phyloP scores from a whole-genome alignment of 2,329 filamentous ascomycete species.

The Fusarium gaditjirri region DNA sequence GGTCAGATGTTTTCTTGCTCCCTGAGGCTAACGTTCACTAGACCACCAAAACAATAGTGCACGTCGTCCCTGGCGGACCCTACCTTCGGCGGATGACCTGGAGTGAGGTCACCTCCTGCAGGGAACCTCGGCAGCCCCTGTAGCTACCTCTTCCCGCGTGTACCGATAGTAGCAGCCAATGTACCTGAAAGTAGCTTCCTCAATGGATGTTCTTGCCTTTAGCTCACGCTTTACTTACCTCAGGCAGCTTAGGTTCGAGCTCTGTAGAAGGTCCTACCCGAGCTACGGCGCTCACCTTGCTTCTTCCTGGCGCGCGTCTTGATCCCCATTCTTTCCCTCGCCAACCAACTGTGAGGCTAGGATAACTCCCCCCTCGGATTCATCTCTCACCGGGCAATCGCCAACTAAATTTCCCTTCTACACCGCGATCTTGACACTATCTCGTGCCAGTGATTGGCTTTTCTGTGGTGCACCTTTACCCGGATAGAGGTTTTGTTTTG shows the following conservation, averaged over 20 bases:
- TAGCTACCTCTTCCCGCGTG: background rate
- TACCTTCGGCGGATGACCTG: slow-evolving; percentile 32
- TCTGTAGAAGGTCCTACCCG: slow-evolving; percentile 29
- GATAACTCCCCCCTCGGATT: slow-evolving; percentile 36
- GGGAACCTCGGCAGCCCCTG: background rate
- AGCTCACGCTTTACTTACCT: slow-evolving; percentile 24
- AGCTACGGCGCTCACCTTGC: slow-evolving; percentile 30
- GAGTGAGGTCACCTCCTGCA: slow-evolving; percentile 28
- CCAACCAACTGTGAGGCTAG: slow-evolving; percentile 35
- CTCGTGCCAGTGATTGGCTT: slow-evolving; percentile 33
- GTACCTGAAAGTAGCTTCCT: slow-evolving; percentile 16
- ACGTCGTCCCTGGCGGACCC: slow-evolving; percentile 36
- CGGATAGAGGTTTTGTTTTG: slow-evolving; percentile 17
- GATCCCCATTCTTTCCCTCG: slow-evolving; percentile 42
- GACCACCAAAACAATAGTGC: slow-evolving; percentile 33
- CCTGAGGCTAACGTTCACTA: slow-evolving; percentile 2
- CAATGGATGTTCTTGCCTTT: slow-evolving; percentile 23
- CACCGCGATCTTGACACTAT: slow-evolving; percentile 25
- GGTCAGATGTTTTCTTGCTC: no score
- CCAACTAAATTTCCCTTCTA: slow-evolving; percentile 31
- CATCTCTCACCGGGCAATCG: slow-evolving; percentile 33
- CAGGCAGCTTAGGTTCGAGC: slow-evolving; percentile 25
- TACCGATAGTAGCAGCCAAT: background rate
- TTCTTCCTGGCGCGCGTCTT: slow-evolving; percentile 39
- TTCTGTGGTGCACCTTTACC: slow-evolving; percentile 1